A percentile compares a stretch with the other conserved stretches of the same genome.
These are phyloP conservation scores for Malus domestica DNA, from an alignment of 306 rosid genomes.

Conservation along the genomic window ASM211411v1 NC_041791.1:5205001-5205500, in stretches of 20 bases:
- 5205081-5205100: neutral
- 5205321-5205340: conserved; percentile 1
- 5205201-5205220: neutral
- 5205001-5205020: neutral
- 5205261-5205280: conserved; percentile 55
- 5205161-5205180: neutral
- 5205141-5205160: neutral
- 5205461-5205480: neutral
- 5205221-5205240: conserved; percentile 42
- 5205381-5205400: neutral
- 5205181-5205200: neutral
- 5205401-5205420: neutral
- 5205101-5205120: neutral
- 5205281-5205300: conserved; percentile 45
- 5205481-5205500: neutral
- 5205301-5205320: neutral
- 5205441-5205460: neutral
- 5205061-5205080: conserved; percentile 12
- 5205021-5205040: neutral
- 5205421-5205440: neutral
- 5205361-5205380: conserved; percentile 6
- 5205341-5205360: neutral
- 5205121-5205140: neutral
- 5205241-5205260: conserved; percentile 47
- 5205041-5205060: conserved; percentile 3